Percentiles rank a stretch among this genome's conserved stretches.
Evolutionary conservation across 257 asterid species (phyloP).

Genomic region (Nicotiana obtusifolia): DNA sequence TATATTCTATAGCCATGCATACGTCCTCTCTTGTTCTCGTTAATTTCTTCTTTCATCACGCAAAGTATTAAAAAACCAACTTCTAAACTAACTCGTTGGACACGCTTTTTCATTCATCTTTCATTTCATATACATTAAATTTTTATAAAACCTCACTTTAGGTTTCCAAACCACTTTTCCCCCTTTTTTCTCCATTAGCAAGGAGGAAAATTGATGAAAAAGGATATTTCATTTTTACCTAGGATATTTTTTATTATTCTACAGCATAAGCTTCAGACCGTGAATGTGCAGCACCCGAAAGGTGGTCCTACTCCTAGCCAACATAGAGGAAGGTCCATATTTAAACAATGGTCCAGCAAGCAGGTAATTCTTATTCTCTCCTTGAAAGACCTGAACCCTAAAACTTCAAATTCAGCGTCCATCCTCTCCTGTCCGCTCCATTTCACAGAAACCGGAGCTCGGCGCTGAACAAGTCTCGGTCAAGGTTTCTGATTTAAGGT

Average conservation of each 20-base stretch:
- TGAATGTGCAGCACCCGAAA: not conserved
- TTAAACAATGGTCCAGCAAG: not conserved
- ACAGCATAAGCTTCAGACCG: too few species aligned
- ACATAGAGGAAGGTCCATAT: not conserved
- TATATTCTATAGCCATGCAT: too few species aligned
- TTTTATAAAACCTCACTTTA: not conserved
- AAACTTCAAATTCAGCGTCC: not conserved
- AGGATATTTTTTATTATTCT: too few species aligned
- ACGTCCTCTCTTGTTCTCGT: not conserved
- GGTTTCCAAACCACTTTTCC: too few species aligned
- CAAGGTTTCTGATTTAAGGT: not conserved
- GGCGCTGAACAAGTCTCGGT: not conserved
- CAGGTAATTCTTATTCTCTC: too few species aligned
- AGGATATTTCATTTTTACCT: too few species aligned
- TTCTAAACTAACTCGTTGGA: too few species aligned
- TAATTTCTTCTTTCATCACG: not conserved
- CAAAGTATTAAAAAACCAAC: not conserved
- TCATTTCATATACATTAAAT: too few species aligned
- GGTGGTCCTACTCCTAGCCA: too few species aligned
- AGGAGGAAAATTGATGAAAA: not conserved
- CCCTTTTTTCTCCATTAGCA: too few species aligned
- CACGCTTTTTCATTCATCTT: too few species aligned
- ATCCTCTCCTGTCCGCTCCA: not conserved
- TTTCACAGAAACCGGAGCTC: not conserved
- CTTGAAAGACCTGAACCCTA: not conserved